These are phyloP conservation scores for Candida pseudofarinosa DNA, from an alignment of 805 yeast genomes.

Conservation along the genomic window DNA sequence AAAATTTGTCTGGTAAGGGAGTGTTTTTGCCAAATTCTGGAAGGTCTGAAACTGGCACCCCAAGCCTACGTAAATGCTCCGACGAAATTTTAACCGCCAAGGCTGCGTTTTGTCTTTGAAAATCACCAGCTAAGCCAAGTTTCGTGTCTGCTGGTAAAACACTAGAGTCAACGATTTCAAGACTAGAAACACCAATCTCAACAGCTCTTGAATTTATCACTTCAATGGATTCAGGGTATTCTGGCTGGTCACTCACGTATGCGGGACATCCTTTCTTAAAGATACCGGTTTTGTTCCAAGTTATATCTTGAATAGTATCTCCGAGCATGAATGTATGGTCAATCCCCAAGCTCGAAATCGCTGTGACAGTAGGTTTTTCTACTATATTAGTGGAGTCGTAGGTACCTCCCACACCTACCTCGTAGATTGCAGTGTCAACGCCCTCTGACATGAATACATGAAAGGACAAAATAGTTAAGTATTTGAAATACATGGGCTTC, in stretches of 20 bases:
- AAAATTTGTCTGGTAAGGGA: slow-evolving; percentile 46
- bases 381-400: slow-evolving; percentile 94
- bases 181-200: slow-evolving; percentile 48
- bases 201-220: slow-evolving; percentile 62
- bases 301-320: slow-evolving; percentile 78
- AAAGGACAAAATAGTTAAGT: slow-evolving; percentile 81
- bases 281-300: slow-evolving; percentile 96
- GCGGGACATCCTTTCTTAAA: slow-evolving; percentile 70
- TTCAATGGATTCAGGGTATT: slow-evolving; percentile 46
- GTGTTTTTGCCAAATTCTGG: slow-evolving; percentile 18
- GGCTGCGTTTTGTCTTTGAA: slow-evolving; percentile 84
- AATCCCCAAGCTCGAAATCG: slow-evolving; percentile 81
- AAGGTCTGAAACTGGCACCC: slow-evolving; percentile 27
- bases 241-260: slow-evolving; percentile 55
- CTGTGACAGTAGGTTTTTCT: slow-evolving; percentile 75
- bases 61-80: slow-evolving; percentile 52
- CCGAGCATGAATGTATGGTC: slow-evolving; percentile 91
- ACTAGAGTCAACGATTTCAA: slow-evolving; percentile 50
- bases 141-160: slow-evolving; percentile 30
- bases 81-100: slow-evolving; percentile 72
- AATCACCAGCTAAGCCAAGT: slow-evolving; percentile 78
- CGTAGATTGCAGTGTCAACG: slow-evolving; percentile 91
- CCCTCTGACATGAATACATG: slow-evolving; percentile 86
- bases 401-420: slow-evolving; percentile 98
- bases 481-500: slow-evolving; percentile 92